Evolutionary conservation across 179 eudicot genomes (phyloP).

Genomic region (Beta lomatogona): DNA sequence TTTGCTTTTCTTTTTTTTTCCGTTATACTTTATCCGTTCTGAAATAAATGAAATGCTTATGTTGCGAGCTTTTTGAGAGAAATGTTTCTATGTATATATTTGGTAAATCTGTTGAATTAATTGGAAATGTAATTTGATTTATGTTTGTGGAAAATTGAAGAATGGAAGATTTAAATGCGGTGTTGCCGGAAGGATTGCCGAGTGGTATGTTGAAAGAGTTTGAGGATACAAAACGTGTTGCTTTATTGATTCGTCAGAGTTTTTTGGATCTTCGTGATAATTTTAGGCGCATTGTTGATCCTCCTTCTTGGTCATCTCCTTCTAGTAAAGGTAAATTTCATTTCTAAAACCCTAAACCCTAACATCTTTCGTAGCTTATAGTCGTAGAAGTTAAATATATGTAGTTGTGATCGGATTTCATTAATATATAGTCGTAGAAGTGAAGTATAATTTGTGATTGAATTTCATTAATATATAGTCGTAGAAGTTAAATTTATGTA

Average conservation of each 20-base stretch:
- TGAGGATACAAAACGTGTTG: constrained; percentile 63
- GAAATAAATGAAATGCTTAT: no score
- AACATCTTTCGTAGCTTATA: not conserved
- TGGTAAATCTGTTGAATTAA: no score
- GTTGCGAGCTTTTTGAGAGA: no score
- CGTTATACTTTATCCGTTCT: no score
- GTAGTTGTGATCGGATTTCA: no score
- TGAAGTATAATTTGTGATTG: no score
- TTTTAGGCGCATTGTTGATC: constrained; percentile 80
- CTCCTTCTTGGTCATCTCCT: constrained; percentile 54
- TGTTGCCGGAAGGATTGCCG: constrained; percentile 82
- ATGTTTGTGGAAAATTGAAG: constrained; percentile 29
- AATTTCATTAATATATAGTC: no score
- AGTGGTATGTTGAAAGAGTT: constrained; percentile 81
- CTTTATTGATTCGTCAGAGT: constrained; percentile 67
- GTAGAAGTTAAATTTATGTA: no score
- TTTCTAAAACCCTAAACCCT: constrained; percentile 5
- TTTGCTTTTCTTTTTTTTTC: no score
- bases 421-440: no score
- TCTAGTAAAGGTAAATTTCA: constrained; percentile 51
- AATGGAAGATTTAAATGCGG: constrained; percentile 56
- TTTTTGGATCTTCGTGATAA: constrained; percentile 93
- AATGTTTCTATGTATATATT: no score
- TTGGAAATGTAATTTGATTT: not conserved
- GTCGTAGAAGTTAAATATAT: no score